A percentile compares a stretch with the other conserved stretches of the same genome.
Evolutionary conservation across 2,329 filamentous ascomycete species (phyloP).

Genomic region (Talaromyces sp.): DNA sequence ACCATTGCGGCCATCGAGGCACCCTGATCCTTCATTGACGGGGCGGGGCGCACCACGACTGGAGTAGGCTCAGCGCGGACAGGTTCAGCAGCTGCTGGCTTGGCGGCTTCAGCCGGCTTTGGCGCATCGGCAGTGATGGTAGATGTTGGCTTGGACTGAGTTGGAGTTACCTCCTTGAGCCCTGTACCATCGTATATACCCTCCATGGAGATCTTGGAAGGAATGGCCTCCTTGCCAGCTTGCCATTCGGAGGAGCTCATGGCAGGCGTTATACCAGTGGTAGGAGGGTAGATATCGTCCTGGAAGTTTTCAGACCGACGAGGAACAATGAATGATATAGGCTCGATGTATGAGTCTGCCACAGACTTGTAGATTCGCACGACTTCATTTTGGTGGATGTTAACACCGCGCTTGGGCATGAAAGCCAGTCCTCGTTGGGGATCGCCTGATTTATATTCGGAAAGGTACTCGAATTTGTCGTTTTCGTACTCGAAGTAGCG

Average conservation of each 20-base stretch:
- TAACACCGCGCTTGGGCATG: slow-evolving; percentile 89
- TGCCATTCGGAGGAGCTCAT: slow-evolving; percentile 82
- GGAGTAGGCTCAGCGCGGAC: slow-evolving; percentile 30
- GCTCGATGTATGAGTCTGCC: slow-evolving; percentile 90
- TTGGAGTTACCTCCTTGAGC: slow-evolving; percentile 66
- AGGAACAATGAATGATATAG: slow-evolving; percentile 95
- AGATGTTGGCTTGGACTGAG: slow-evolving; percentile 36
- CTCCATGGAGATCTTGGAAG: slow-evolving; percentile 90
- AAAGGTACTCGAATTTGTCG: slow-evolving; percentile 96
- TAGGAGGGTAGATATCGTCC: slow-evolving; percentile 92
- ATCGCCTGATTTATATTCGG: slow-evolving; percentile 94
- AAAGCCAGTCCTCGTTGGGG: slow-evolving; percentile 94
- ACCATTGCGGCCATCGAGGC: slow-evolving; percentile 81
- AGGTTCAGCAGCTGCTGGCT: slow-evolving; percentile 32
- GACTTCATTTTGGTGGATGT: slow-evolving; percentile 94
- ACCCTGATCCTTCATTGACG: slow-evolving; percentile 79
- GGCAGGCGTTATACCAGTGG: slow-evolving; percentile 73
- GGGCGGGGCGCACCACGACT: slow-evolving; percentile 51
- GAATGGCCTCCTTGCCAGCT: slow-evolving; percentile 75
- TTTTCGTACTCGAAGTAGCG: slow-evolving; percentile 98
- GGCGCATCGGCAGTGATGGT: slow-evolving; percentile 46
- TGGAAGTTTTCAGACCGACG: slow-evolving; percentile 92
- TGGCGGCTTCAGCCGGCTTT: slow-evolving; percentile 38
- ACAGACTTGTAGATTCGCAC: slow-evolving; percentile 97
- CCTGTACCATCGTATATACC: slow-evolving; percentile 83